These are phyloP conservation scores for Keqinozyma sinolaborantium DNA, from an alignment of 1,139 yeast species.

Conservation along the genomic window DNA sequence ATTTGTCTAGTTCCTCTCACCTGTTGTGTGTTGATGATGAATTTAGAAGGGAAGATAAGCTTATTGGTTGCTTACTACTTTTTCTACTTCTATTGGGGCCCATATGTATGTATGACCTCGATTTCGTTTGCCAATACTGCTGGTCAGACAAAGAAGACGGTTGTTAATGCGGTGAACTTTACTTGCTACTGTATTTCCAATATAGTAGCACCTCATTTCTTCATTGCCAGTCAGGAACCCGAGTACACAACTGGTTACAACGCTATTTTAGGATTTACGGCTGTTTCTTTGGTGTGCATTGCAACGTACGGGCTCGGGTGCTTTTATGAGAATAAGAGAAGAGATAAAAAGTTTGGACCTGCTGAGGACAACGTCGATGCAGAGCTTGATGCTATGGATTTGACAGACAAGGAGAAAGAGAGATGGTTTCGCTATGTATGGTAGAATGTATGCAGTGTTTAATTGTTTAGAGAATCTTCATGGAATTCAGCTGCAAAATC, in stretches of 20 bases:
- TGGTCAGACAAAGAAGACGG: constrained; percentile 22
- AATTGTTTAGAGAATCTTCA: too few species aligned
- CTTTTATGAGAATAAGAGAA: constrained; percentile 9
- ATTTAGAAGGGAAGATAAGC: constrained; percentile 11
- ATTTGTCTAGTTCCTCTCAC: constrained; percentile 35
- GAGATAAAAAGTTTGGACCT: constrained; percentile 14
- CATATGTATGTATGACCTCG: constrained; percentile 19
- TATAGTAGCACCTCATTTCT: constrained; percentile 24
- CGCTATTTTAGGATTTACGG: constrained; percentile 15
- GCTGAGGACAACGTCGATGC: constrained; percentile 11
- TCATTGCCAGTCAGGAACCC: constrained; percentile 20
- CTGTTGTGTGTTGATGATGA: constrained; percentile 33
- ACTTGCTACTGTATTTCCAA: constrained; percentile 20
- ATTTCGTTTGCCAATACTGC: constrained; percentile 22
- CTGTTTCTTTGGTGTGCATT: constrained; percentile 9
- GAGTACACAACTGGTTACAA: constrained; percentile 21
- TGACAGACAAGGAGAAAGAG: constrained; percentile 15
- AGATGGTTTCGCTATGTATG: constrained; percentile 15
- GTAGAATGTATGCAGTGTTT: too few species aligned
- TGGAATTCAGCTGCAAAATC: too few species aligned
- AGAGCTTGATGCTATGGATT: constrained; percentile 11
- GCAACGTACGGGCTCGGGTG: constrained; percentile 12
- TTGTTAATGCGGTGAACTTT: constrained; percentile 20
- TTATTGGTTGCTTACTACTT: constrained; percentile 25
- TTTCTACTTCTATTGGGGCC: constrained; percentile 19